phyloP scores from a whole-genome alignment of 768 basidiomycete genomes.

The Dentipellis sp. region DNA sequence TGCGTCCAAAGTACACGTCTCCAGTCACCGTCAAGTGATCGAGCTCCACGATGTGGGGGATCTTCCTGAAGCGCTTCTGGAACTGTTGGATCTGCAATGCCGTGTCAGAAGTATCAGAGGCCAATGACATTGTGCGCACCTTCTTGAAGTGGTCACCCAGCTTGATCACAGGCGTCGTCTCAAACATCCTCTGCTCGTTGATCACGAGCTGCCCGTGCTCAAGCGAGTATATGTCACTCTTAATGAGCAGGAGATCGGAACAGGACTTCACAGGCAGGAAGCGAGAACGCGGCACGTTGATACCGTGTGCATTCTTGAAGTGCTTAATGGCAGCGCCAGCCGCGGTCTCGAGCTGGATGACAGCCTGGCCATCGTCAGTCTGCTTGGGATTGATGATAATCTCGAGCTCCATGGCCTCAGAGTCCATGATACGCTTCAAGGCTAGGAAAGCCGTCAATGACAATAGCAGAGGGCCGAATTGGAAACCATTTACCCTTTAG shows the following conservation, averaged over 20 bases:
- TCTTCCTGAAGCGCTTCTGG: constrained; percentile 93
- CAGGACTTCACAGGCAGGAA: constrained; percentile 91
- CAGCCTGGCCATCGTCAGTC: constrained; percentile 76
- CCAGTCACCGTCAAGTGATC: constrained; percentile 93
- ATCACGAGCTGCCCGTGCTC: constrained; percentile 83
- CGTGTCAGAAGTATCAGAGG: not conserved
- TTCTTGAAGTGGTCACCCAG: constrained; percentile 97
- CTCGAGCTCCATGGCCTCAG: constrained; percentile 81
- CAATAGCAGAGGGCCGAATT: not conserved
- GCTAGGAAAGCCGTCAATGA: not conserved
- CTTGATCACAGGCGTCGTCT: constrained; percentile 91
- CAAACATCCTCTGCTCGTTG: constrained; percentile 76
- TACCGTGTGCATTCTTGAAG: constrained; percentile 85
- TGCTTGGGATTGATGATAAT: constrained; percentile 92
- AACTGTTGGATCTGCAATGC: constrained; percentile 63
- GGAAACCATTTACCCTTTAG: constrained; percentile 43
- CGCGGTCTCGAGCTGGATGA: constrained; percentile 55
- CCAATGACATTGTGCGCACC: constrained; percentile 29
- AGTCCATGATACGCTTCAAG: constrained; percentile 85
- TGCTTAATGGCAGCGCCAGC: constrained; percentile 93
- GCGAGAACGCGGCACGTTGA: constrained; percentile 90
- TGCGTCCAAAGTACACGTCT: constrained; percentile 84
- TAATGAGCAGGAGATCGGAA: constrained; percentile 83
- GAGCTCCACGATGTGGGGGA: constrained; percentile 82
- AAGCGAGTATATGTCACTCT: constrained; percentile 87